Percentiles rank a stretch among this genome's conserved stretches.
Evolutionary conservation across 176 grass and related monocot species (phyloP).

Genomic region (Themeda triandra): DNA sequence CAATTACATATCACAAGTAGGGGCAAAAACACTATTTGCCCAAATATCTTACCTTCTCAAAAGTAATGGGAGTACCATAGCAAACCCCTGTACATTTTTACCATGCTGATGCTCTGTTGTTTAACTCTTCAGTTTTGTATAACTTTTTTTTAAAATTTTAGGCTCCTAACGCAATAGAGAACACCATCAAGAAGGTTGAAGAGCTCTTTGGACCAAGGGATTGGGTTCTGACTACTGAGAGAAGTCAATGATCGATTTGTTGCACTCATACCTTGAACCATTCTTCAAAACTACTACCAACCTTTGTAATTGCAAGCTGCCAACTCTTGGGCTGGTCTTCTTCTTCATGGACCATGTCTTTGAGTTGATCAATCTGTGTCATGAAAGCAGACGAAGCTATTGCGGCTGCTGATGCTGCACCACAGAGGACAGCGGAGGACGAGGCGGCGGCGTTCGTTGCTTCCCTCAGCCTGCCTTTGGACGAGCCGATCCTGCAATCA

Average conservation of each 20-base stretch:
- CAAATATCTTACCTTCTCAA: background rate
- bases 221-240: constrained; percentile 53
- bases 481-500: no score
- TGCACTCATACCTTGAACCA: constrained; percentile 79
- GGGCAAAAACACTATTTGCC: no score
- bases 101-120: background rate
- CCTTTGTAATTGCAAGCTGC: constrained; percentile 79
- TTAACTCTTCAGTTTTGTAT: constrained; percentile 7
- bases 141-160: constrained; percentile 24
- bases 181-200: constrained; percentile 79
- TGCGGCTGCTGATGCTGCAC: no score
- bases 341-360: constrained; percentile 96
- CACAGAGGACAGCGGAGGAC: no score
- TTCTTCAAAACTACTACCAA: constrained; percentile 95
- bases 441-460: no score
- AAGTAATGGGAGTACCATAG: background rate
- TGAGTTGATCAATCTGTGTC: constrained; percentile 65
- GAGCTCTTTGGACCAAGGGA: constrained; percentile 50
- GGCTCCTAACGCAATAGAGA: constrained; percentile 87
- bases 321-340: constrained; percentile 78
- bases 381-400: constrained; percentile 37
- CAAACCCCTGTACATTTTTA: constrained; percentile 1
- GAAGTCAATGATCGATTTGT: constrained; percentile 54
- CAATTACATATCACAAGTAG: no score
- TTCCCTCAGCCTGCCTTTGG: no score